Conservation (phyloP, 2,329 filamentous ascomycete species). For the Fusarium udum region DNA sequence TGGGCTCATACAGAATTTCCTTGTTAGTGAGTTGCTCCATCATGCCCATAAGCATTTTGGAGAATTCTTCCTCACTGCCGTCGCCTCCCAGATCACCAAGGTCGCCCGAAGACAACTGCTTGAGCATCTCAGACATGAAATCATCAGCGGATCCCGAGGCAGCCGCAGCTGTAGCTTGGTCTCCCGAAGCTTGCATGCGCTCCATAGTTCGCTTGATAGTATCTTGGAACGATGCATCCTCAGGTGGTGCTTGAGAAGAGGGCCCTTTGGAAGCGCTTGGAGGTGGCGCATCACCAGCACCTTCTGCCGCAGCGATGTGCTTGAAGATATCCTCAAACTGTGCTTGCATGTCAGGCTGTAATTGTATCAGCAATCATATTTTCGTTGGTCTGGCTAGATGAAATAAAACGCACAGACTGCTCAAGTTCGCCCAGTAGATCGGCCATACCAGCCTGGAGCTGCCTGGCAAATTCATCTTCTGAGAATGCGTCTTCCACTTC, state of each 20-base stretch:
- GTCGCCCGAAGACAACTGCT: slow-evolving; percentile 75
- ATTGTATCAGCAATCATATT: background rate
- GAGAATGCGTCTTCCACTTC: slow-evolving; percentile 56
- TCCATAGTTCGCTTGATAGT: slow-evolving; percentile 95
- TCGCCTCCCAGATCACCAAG: slow-evolving; percentile 64
- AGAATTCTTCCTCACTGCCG: slow-evolving; percentile 81
- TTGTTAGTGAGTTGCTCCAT: slow-evolving; percentile 99
- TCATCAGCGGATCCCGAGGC: slow-evolving; percentile 76
- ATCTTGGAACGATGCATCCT: slow-evolving; percentile 83
- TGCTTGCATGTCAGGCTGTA: slow-evolving; percentile 75
- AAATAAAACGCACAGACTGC: slow-evolving; percentile 58
- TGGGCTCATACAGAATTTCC: slow-evolving; percentile 97
- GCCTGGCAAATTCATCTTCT: slow-evolving; percentile 84
- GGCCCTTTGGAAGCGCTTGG: slow-evolving; percentile 41
- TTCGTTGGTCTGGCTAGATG: background rate
- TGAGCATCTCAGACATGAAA: slow-evolving; percentile 90
- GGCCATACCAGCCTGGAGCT: slow-evolving; percentile 91
- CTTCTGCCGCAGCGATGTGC: slow-evolving; percentile 68
- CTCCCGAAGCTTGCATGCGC: slow-evolving; percentile 89
- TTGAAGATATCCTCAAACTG: slow-evolving; percentile 83
- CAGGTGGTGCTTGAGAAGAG: slow-evolving; percentile 49
- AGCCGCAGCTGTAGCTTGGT: slow-evolving; percentile 82
- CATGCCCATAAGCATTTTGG: slow-evolving; percentile 95
- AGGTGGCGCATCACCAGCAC: slow-evolving; percentile 36
- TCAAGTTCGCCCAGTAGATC: slow-evolving; percentile 79